A percentile compares a stretch with the other conserved stretches of the same genome.
phyloP scores from a whole-genome alignment of 73 alveolate species.

The Stentor coeruleus region DNA sequence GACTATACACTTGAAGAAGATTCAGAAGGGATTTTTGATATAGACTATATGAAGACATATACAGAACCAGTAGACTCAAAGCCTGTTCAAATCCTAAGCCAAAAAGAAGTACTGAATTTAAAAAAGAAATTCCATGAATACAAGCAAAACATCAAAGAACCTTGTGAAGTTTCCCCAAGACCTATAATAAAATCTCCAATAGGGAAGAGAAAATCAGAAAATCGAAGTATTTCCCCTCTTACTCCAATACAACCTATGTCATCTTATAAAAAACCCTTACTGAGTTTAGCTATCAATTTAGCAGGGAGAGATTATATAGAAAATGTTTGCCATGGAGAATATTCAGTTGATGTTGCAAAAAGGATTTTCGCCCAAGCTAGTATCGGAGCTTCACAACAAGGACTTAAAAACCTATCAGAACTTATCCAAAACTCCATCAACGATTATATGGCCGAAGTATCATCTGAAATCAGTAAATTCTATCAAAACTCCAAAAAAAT shows the following conservation, averaged over 20 bases:
- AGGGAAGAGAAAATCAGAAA: background rate
- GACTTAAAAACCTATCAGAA: background rate
- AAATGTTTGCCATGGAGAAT: background rate
- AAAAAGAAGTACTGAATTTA: background rate
- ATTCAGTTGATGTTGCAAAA: background rate
- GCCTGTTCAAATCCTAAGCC: background rate
- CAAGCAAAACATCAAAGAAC: background rate
- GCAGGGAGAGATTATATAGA: background rate
- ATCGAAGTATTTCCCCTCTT: background rate
- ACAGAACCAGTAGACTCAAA: background rate
- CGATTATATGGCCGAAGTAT: background rate
- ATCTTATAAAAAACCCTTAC: background rate
- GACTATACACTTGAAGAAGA: background rate
- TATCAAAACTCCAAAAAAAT: background rate
- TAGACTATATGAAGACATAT: background rate
- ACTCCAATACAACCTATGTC: background rate
- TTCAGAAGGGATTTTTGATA: background rate
- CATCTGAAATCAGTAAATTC: background rate
- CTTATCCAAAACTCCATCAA: background rate
- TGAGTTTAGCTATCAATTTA: too few relatives aligned
- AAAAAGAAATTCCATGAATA: background rate
- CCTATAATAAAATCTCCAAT: background rate
- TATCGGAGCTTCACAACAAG: background rate
- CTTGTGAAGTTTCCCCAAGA: background rate
- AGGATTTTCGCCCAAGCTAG: background rate